Evolutionary conservation across 2,329 filamentous ascomycete genomes (phyloP).

Genomic region (Diaporthe citriasiana): DNA sequence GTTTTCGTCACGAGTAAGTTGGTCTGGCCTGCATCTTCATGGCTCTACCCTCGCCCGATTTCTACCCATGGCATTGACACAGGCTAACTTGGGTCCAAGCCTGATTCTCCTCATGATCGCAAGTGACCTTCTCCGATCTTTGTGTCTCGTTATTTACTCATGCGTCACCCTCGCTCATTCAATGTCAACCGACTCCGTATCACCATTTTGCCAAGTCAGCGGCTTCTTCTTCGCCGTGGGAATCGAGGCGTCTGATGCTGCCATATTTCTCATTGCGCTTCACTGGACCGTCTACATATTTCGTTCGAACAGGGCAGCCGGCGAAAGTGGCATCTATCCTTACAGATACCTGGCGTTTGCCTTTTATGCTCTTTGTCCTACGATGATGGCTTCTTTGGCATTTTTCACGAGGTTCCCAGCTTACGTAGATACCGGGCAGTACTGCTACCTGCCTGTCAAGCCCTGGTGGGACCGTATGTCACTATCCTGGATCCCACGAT

Average conservation of each 20-base stretch:
- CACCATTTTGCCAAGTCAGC: constrained; percentile 75
- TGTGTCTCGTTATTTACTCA: constrained; percentile 78
- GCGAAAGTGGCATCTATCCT: constrained; percentile 77
- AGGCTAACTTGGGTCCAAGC: constrained; percentile 55
- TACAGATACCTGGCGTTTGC: constrained; percentile 73
- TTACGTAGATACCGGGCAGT: constrained; percentile 75
- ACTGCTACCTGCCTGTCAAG: constrained; percentile 77
- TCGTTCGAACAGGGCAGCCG: constrained; percentile 61
- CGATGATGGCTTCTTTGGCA: constrained; percentile 72
- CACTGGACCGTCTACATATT: constrained; percentile 82
- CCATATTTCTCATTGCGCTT: constrained; percentile 79
- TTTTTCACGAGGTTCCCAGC: constrained; percentile 69
- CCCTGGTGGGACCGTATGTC: constrained; percentile 78
- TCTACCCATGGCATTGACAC: neutral
- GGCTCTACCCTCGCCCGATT: neutral
- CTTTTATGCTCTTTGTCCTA: constrained; percentile 69
- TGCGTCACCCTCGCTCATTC: constrained; percentile 65
- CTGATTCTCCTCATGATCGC: constrained; percentile 81
- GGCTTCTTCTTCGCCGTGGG: constrained; percentile 77
- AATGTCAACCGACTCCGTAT: constrained; percentile 64
- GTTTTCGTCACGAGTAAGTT: constrained; percentile 79
- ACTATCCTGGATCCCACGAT: constrained; percentile 81
- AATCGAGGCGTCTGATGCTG: constrained; percentile 79
- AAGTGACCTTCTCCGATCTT: constrained; percentile 78
- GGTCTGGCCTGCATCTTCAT: neutral